Percentiles rank a stretch among this genome's conserved stretches.
phyloP scores from a whole-genome alignment of 495 filamentous ascomycete species.

The Podospora anserina region DNA sequence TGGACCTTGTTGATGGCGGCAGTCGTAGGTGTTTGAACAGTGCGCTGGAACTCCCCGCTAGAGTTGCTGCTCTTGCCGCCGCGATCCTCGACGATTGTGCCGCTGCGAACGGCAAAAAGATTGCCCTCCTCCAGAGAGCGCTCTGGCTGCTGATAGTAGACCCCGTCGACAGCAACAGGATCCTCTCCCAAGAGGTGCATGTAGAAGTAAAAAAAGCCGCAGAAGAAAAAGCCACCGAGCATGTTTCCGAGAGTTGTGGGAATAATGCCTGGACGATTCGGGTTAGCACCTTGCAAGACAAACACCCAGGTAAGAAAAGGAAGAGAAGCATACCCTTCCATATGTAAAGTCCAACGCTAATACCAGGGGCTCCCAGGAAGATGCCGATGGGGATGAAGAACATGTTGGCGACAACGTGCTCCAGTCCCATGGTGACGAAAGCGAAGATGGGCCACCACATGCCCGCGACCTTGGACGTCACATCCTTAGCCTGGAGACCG shows the following conservation, averaged over 20 bases:
- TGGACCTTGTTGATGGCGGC: slow-evolving; percentile 4
- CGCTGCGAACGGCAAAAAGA: slow-evolving; percentile 10
- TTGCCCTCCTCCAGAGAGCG: slow-evolving; percentile 10
- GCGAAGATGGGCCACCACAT: slow-evolving; percentile 64
- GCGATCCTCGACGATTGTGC: slow-evolving; percentile 4
- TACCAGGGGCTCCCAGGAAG: slow-evolving; percentile 48
- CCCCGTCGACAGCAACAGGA: slow-evolving; percentile 24
- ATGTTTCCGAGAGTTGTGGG: slow-evolving; percentile 58
- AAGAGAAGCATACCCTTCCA: slow-evolving; percentile 49
- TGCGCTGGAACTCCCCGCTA: slow-evolving; percentile 7
- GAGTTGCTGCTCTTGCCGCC: slow-evolving; percentile 10
- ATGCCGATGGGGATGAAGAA: slow-evolving; percentile 60
- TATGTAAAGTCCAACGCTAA: slow-evolving; percentile 56
- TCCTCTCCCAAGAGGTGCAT: slow-evolving; percentile 42
- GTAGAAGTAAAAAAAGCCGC: slow-evolving; percentile 50
- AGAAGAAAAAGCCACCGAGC: slow-evolving; percentile 54
- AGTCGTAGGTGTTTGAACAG: not conserved
- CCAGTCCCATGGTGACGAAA: slow-evolving; percentile 57
- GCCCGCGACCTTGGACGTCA: slow-evolving; percentile 55
- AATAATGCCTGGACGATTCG: slow-evolving; percentile 42
- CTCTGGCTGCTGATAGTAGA: slow-evolving; percentile 16
- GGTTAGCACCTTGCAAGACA: not conserved
- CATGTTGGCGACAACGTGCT: slow-evolving; percentile 66
- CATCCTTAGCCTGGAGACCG: slow-evolving; percentile 53
- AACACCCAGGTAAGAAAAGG: not conserved